A percentile compares a stretch with the other conserved stretches of the same genome.
phyloP scores from a whole-genome alignment of 805 yeast genomes.

The Jamesozyma jinghongensis region DNA sequence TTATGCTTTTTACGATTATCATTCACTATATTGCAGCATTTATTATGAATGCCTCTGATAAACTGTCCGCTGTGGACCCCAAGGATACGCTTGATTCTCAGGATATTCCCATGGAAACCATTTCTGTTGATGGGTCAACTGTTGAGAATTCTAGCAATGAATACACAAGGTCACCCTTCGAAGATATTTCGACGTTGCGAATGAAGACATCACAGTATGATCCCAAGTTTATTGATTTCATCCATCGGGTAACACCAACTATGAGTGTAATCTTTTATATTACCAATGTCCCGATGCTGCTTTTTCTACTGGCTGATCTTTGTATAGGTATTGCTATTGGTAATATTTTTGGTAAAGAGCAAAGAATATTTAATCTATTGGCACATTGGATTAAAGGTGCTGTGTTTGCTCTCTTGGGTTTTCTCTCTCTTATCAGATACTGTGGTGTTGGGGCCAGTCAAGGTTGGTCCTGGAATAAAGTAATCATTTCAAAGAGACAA shows the following conservation, averaged over 20 bases:
- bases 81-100: slow-evolving; percentile 4
- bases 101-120: not conserved
- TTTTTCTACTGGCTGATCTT: slow-evolving; percentile 49
- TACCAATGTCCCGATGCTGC: slow-evolving; percentile 57
- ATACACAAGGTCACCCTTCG: too few species aligned
- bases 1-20: slow-evolving; percentile 44
- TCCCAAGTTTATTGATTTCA: too few species aligned
- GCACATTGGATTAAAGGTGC: slow-evolving; percentile 98
- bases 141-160: too few species aligned
- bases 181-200: too few species aligned
- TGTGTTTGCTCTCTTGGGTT: slow-evolving; percentile 68
- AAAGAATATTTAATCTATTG: slow-evolving; percentile 62
- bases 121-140: not conserved
- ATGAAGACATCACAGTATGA: too few species aligned
- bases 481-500: slow-evolving; percentile 23
- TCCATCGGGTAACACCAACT: too few species aligned
- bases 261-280: slow-evolving; percentile 34
- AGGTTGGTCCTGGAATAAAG: slow-evolving; percentile 89
- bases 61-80: slow-evolving; percentile 15
- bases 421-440: slow-evolving; percentile 75
- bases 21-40: slow-evolving; percentile 50
- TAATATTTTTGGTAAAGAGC: slow-evolving; percentile 57
- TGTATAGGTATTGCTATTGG: slow-evolving; percentile 53
- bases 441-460: slow-evolving; percentile 66
- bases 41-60: slow-evolving; percentile 35